Conservation (phyloP, 1,139 yeast genomes). For the Taphrina confusa region DNA sequence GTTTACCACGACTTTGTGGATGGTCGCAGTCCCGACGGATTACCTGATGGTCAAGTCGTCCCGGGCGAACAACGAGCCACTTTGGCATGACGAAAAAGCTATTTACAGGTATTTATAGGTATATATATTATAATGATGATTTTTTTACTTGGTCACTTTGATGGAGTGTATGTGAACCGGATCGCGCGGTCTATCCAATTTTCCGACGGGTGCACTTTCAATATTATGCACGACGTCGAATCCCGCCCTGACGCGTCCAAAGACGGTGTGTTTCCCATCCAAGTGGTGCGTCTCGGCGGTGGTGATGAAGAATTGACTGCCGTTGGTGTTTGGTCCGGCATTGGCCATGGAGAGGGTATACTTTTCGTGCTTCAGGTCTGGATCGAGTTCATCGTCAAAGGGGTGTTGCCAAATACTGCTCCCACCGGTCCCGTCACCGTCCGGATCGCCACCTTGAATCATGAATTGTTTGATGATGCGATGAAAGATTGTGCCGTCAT, state of each 20-base stretch:
- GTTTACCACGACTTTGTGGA: constrained; percentile 75
- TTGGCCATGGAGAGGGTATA: constrained; percentile 62
- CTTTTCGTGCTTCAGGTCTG: constrained; percentile 48
- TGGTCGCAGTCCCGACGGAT: constrained; percentile 73
- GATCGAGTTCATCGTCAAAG: constrained; percentile 53
- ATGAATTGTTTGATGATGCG: constrained; percentile 54
- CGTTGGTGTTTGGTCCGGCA: constrained; percentile 63
- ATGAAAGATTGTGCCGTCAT: constrained; percentile 53
- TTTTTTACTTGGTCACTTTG: background rate
- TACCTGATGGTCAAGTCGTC: constrained; percentile 67
- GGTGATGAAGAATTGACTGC: constrained; percentile 65
- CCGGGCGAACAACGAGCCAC: constrained; percentile 25
- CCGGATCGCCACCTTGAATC: constrained; percentile 59
- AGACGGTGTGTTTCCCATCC: constrained; percentile 62
- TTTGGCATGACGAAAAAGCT: constrained; percentile 2
- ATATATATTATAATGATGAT: background rate
- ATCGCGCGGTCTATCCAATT: constrained; percentile 46
- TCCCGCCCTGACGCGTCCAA: constrained; percentile 56
- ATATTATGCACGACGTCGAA: constrained; percentile 47
- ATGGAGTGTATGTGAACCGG: constrained; percentile 44
- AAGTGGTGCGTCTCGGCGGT: constrained; percentile 51
- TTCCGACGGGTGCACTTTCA: constrained; percentile 44
- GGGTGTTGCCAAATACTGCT: constrained; percentile 51
- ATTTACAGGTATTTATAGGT: background rate
- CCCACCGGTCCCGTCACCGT: constrained; percentile 57